Evolutionary conservation across 768 basidiomycete species (phyloP).

Genomic region (Termitomyces sp.): DNA sequence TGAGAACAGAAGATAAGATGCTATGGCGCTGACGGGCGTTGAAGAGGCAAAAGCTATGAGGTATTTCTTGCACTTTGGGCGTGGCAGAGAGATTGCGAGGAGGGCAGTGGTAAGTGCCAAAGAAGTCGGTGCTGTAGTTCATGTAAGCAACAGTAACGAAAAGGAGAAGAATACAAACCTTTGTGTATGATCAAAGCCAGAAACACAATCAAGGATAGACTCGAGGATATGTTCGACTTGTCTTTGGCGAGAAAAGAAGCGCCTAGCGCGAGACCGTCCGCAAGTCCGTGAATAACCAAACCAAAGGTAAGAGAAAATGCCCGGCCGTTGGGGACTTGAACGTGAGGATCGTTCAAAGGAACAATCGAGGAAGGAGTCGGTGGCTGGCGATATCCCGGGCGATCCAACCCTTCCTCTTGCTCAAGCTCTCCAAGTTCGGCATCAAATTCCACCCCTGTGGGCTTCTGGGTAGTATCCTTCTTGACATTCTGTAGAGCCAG

Average conservation of each 20-base stretch:
- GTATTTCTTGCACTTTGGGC: conserved; percentile 65
- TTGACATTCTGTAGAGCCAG: conserved; percentile 23
- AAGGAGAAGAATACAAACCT: conserved; percentile 33
- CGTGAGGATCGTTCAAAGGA: conserved; percentile 15
- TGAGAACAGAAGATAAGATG: conserved; percentile 67
- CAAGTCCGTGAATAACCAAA: conserved; percentile 80
- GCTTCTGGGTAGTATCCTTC: conserved; percentile 7
- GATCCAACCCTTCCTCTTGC: conserved; percentile 29
- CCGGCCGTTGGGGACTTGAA: conserved; percentile 22
- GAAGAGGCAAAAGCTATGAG: conserved; percentile 76
- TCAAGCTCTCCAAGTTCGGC: conserved; percentile 59
- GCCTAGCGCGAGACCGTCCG: conserved; percentile 91
- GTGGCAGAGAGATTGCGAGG: conserved; percentile 67
- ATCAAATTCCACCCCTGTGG: conserved; percentile 47
- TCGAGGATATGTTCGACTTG: conserved; percentile 29
- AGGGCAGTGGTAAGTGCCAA: conserved; percentile 85
- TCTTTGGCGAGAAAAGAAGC: conserved; percentile 51
- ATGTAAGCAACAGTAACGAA: not conserved
- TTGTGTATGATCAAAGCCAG: conserved; percentile 91
- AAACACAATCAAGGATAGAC: conserved; percentile 81
- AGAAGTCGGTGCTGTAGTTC: conserved; percentile 75
- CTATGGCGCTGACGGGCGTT: conserved; percentile 77
- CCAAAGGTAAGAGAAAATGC: conserved; percentile 81
- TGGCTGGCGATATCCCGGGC: conserved; percentile 18
- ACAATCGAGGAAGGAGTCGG: conserved; percentile 8